Percentiles rank a stretch among this genome's conserved stretches.
These are phyloP conservation scores for Arabidopsis lyrata DNA, from an alignment of 441 rosid species.

Conservation along the genomic window DNA sequence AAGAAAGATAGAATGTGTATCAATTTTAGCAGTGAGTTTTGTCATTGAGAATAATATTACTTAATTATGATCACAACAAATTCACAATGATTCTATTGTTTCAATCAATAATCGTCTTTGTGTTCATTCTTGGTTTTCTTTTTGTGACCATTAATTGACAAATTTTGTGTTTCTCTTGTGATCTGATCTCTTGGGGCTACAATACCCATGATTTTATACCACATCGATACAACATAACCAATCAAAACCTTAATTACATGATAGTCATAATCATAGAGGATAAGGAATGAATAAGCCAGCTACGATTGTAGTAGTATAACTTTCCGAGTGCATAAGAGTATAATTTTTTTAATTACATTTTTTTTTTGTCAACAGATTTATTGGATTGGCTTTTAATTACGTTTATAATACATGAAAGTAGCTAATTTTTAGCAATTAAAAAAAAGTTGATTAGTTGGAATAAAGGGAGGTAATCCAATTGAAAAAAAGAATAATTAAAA, in stretches of 20 bases:
- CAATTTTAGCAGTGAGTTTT: background rate
- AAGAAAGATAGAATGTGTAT: no score
- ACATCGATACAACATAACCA: no score
- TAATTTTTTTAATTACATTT: background rate
- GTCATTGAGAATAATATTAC: background rate
- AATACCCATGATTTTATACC: background rate
- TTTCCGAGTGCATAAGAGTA: no score
- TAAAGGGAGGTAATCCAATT: conserved; percentile 25
- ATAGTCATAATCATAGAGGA: no score
- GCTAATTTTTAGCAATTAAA: background rate
- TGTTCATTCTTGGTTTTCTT: background rate
- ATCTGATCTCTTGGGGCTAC: background rate
- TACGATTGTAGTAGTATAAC: no score
- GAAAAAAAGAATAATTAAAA: background rate
- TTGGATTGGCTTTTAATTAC: background rate
- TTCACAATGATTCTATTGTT: background rate
- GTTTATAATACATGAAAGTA: background rate
- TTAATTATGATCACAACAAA: background rate
- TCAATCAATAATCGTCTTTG: background rate
- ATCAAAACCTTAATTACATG: no score
- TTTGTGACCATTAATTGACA: background rate
- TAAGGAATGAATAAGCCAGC: no score
- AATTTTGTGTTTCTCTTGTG: background rate
- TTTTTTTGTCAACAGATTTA: no score
- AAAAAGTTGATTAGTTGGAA: conserved; percentile 28